Base-by-base conservation (phyloP, 1,284 basidiomycete species). In the Heliocybe sulcata region DNA sequence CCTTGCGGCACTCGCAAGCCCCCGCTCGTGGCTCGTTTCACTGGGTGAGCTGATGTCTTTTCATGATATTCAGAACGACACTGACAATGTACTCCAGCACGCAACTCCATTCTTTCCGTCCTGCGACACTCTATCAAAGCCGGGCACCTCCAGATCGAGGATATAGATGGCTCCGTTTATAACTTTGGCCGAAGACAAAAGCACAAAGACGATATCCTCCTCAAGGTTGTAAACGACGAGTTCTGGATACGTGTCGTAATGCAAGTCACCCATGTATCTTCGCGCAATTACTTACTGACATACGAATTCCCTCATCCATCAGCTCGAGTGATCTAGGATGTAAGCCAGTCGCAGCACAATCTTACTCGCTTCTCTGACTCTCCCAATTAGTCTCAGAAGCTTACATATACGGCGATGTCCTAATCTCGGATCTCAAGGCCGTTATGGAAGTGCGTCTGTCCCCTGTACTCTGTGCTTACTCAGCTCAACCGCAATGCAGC, bases 391-490 rank as follows among this genome's bases (percentile, higher is more conserved):
- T 96, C 71, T 90, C 90, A 65, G 93, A 96, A 76, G 88, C 90
- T 1, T 93, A 88, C 72, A 92, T 93, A 86, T 77, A 85, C 62
- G 88, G 88, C 52, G 88, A 93, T 58, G 77, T 92, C 48, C 77
- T 90, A 64, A 82, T 88, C 19, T 23, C 26, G 35, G 38, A 84
- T 64, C 78, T 95, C 56, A 85, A 83, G 63, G 76, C 78, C 26
- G 77, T 86, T 54, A 92, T 94, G 82, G 81, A 89, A 67, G 91
- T 90, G 66, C 64, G 88, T 75, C 45, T 51, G 42, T 20, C 35
- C 51, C n/a, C 53, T 48, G 35, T 53, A 57, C 55, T 57, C 47
- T 22, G 23, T 11, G n/a, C n/a, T n/a, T n/a, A n/a, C n/a, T n/a
- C n/a, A n/a, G n/a, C n/a, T n/a, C n/a, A n/a, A n/a, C n/a, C n/a